These are phyloP conservation scores for Lecanicillium sp. DNA, from an alignment of 2,329 filamentous ascomycete genomes.

Conservation along the genomic window DNA sequence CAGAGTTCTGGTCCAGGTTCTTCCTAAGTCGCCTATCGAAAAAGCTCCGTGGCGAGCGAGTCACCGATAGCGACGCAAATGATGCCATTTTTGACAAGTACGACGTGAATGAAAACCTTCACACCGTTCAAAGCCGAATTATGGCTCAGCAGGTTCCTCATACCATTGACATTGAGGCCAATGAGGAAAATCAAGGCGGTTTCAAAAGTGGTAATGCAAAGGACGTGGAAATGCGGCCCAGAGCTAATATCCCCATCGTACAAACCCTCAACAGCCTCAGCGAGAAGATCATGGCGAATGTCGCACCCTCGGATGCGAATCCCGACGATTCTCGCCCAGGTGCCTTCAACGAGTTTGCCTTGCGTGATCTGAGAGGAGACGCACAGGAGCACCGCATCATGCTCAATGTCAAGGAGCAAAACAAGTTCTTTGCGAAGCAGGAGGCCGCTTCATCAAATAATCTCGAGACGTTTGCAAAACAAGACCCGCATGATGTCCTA, in stretches of 20 bases:
- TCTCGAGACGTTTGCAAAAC: slow-evolving; percentile 52
- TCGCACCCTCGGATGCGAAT: slow-evolving; percentile 68
- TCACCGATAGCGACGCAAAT: slow-evolving; percentile 66
- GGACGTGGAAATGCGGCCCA: slow-evolving; percentile 82
- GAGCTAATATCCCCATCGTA: slow-evolving; percentile 77
- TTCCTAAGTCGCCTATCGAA: slow-evolving; percentile 88
- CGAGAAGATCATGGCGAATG: slow-evolving; percentile 86
- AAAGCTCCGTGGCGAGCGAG: slow-evolving; percentile 82
- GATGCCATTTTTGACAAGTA: slow-evolving; percentile 84
- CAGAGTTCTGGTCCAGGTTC: slow-evolving; percentile 88
- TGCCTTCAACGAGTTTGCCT: slow-evolving; percentile 64
- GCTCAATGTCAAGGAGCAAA: slow-evolving; percentile 83
- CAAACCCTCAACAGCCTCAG: slow-evolving; percentile 83
- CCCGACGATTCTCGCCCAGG: slow-evolving; percentile 53
- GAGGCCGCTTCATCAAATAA: slow-evolving; percentile 39
- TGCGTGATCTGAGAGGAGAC: slow-evolving; percentile 74
- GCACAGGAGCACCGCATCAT: slow-evolving; percentile 69
- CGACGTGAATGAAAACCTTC: slow-evolving; percentile 62
- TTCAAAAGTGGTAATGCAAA: slow-evolving; percentile 74
- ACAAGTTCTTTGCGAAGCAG: slow-evolving; percentile 65
- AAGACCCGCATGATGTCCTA: slow-evolving; percentile 63
- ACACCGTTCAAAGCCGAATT: slow-evolving; percentile 43
- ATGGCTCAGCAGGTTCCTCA: slow-evolving; percentile 66
- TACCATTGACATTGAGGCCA: slow-evolving; percentile 87
- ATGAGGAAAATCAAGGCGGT: slow-evolving; percentile 90